Evolutionary conservation across 495 filamentous ascomycete genomes (phyloP).

Genomic region (Aspergillus homomorphus): DNA sequence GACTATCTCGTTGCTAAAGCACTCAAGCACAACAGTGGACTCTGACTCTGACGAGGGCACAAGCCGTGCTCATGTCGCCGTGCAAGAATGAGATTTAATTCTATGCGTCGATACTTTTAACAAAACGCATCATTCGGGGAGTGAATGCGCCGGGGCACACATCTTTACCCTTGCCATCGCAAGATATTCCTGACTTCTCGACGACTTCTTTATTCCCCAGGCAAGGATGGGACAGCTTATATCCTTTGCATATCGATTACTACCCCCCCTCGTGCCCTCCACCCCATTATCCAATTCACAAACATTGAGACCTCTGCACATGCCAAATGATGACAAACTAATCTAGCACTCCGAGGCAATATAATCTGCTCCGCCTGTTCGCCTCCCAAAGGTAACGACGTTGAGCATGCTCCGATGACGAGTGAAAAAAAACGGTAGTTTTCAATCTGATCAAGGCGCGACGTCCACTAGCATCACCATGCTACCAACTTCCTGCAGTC

Average conservation of each 20-base stretch:
- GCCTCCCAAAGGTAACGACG: constrained; percentile 28
- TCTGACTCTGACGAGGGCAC: no score
- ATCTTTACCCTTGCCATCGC: no score
- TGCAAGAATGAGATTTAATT: no score
- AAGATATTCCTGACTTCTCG: not conserved
- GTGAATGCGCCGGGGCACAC: no score
- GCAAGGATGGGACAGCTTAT: not conserved
- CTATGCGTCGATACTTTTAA: no score
- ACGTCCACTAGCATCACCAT: constrained; percentile 10
- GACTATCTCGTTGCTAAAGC: no score
- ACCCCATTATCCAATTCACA: not conserved
- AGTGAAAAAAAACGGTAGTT: constrained; percentile 40
- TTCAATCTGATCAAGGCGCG: constrained; percentile 28
- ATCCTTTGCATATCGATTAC: not conserved
- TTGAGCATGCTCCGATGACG: constrained; percentile 34
- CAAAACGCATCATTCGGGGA: no score
- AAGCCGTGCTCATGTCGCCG: no score
- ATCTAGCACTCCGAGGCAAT: constrained; percentile 31
- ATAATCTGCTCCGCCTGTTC: constrained; percentile 28
- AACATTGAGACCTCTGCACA: constrained; percentile 7
- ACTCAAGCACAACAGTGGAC: no score
- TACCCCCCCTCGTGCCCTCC: constrained; percentile 2
- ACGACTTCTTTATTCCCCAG: not conserved
- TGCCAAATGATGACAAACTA: constrained; percentile 30
- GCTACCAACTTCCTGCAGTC: not conserved